Base-by-base conservation (phyloP, 345 rosid species). In the Triadica sebifera region DNA sequence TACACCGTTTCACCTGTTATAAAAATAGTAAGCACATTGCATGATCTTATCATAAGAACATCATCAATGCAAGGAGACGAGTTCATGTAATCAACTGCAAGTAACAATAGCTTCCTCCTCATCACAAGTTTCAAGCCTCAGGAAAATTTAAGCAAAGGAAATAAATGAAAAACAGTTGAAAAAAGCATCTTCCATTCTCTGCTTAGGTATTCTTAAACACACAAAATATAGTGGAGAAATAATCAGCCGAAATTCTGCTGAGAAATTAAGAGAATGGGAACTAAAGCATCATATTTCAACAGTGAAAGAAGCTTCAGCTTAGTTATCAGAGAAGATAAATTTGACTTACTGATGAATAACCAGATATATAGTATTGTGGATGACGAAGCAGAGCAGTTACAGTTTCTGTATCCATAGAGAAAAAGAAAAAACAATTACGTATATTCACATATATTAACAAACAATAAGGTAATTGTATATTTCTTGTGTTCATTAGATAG, bases 321-420 rank as follows among this genome's bases (percentile, higher is more conserved):
- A 49, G 17, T 16, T 50, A 16, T 49, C 22, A 25, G 1, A 38
- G 52, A 43, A 37, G 2, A 60, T 37, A 6, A 67, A 49, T n/a
- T 53, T 52, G 46, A 67, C 79, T 75, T 72, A 72, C 83, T 43
- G 74, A 67, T 68, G 79, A 43, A 61, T 67, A 59, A 62, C 72
- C 72, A 63, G 72, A 75, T 25, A 75, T 60, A 9, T 53, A 70
- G 47, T 71, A 22, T 58, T 67, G 20, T 9, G 58, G 67, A 56
- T 67, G 79, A 49, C 67, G 74, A 25, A 72, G 74, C 50, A 75
- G 63, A 6, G 79, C 60, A 37, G 58, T 45, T 34, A 67, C 64
- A 2, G 83, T 72, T 25, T 63, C 83, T 72, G 71, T 73, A 67
- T 43, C 65, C 72, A 47, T 17, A 41, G 71, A 5, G n/a, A 15